phyloP scores from a whole-genome alignment of 345 rosid species.

The Noccaea bulbosa region DNA sequence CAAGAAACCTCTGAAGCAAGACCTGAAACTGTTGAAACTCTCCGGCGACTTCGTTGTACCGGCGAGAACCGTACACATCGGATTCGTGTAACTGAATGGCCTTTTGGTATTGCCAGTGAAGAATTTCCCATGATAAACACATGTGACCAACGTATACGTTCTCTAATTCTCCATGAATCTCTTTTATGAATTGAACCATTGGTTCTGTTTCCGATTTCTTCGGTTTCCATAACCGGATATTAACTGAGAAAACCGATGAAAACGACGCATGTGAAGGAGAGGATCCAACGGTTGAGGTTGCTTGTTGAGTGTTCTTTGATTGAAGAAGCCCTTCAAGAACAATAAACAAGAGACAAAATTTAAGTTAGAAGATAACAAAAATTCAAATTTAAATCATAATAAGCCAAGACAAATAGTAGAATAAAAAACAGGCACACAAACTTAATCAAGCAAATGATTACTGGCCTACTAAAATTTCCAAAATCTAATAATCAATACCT shows the following conservation, averaged over 20 bases:
- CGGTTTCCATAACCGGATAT: conserved; percentile 50
- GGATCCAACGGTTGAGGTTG: conserved; percentile 46
- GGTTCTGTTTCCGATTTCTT: conserved; percentile 62
- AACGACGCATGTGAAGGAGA: conserved; percentile 45
- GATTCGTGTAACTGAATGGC: conserved; percentile 75
- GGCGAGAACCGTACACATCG: conserved; percentile 55
- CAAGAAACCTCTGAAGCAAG: conserved; percentile 81
- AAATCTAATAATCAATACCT: background rate
- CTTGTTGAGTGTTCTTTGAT: conserved; percentile 54
- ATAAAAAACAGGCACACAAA: background rate
- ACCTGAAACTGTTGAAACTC: conserved; percentile 96
- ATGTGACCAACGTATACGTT: conserved; percentile 90
- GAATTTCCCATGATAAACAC: conserved; percentile 98
- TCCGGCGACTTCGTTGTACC: conserved; percentile 82
- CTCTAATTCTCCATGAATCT: conserved; percentile 73
- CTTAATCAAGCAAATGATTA: conserved; percentile 1
- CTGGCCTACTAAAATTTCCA: background rate
- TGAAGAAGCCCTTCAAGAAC: conserved; percentile 64
- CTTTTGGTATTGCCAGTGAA: conserved; percentile 90
- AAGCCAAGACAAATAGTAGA: no score
- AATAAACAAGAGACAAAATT: background rate
- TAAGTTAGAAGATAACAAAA: conserved; percentile 5
- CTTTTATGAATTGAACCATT: conserved; percentile 57
- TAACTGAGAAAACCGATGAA: conserved; percentile 62
- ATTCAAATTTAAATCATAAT: background rate